Base-by-base conservation (phyloP, 495 filamentous ascomycete species). In the Xylaria venustula region DNA sequence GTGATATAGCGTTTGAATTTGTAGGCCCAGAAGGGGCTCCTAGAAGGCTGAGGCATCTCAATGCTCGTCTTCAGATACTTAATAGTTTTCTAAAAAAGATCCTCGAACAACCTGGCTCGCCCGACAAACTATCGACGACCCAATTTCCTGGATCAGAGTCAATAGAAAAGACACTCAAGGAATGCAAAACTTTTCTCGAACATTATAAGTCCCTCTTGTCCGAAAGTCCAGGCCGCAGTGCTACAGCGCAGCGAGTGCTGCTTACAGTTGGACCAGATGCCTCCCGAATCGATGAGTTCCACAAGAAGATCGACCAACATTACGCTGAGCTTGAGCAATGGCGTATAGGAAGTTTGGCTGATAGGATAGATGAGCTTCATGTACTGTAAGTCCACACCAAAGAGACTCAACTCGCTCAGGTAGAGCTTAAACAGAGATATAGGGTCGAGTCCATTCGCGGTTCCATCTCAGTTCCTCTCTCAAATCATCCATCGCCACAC, bases 161-260 rank as follows among this genome's bases (percentile, higher is more conserved):
- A 41, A 50, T 64, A 36, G 51, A 58, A 59, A 61, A 68, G 20
- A 68, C 66, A 28, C 58, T 68, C 15, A 66, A 34, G 14, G 66
- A 68, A n/a, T 66, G 60, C 44, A 63, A 68, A 42, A 20, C 50
- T 7, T 68, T 68, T 46, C 64, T 68, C 25, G 58, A 41, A 32
- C 57, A 68, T n/a, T 68, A 68, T 66, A 59, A 57, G 20, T 54
- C 46, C 34, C 52, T 62, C 11, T 55, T 68, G 6, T 54, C 41
- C 15, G 25, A 60, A 47, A 47, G 28, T 26, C 40, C 46, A 25
- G 51, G 56, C 4, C 32, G 55, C 1, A 28, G 55, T 34, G 46
- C 54, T 30, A 34, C 60, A 41, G 47, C 50, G 25, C 66, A 63
- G 28, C 60, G 64, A 57, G 37, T 62, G 17, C 48, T 22, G 30